These are phyloP conservation scores for Colletotrichum sp. DNA, from an alignment of 2,329 filamentous ascomycete species.

Conservation along the genomic window DNA sequence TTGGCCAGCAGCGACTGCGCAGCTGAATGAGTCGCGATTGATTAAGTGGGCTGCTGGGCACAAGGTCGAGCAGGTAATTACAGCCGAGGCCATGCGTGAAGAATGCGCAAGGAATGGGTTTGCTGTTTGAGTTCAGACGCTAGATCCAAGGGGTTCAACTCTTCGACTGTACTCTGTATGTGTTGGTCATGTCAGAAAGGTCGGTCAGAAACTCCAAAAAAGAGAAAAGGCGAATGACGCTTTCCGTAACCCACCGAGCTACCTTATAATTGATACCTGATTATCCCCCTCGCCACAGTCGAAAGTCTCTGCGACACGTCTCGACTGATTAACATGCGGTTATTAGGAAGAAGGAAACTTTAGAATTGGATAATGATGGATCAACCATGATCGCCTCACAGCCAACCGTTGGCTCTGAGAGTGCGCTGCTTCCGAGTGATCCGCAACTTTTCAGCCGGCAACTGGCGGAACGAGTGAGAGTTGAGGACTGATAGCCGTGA, in stretches of 20 bases:
- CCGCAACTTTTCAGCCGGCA: not conserved
- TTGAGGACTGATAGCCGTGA: not conserved
- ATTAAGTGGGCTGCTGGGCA: not conserved
- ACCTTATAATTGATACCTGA: not conserved
- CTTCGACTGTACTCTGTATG: no score
- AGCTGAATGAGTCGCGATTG: not conserved
- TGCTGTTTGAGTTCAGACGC: not conserved
- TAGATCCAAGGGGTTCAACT: not conserved
- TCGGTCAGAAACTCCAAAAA: not conserved
- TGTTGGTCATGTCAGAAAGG: not conserved
- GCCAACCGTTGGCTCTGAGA: not conserved
- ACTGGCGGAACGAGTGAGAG: not conserved
- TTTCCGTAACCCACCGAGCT: not conserved
- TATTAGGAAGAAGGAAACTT: not conserved
- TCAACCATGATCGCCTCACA: not conserved
- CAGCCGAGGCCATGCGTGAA: not conserved
- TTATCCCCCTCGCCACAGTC: not conserved
- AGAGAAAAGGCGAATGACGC: rapidly evolving
- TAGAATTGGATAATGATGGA: not conserved
- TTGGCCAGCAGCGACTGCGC: not conserved
- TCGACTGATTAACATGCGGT: not conserved
- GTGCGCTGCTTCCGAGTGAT: not conserved
- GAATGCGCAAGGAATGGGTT: not conserved
- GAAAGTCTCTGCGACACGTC: not conserved
- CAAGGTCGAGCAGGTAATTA: not conserved